Base-by-base conservation (phyloP, 2,329 filamentous ascomycete genomes). In the Podosphaera fusca region DNA sequence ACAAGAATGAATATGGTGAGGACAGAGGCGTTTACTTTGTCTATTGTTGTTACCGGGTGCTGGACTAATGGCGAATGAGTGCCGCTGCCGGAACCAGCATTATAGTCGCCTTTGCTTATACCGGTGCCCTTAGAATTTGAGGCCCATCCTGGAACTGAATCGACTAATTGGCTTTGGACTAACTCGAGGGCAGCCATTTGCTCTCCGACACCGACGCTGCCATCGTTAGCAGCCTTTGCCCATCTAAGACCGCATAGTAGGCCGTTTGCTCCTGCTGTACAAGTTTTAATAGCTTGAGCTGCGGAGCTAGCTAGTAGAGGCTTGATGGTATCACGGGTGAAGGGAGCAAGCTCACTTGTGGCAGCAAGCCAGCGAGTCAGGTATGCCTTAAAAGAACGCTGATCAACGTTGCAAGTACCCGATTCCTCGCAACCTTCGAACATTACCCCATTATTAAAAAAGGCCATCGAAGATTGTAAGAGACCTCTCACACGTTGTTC, bases 11-110 rank as follows among this genome's bases (percentile, higher is more conserved):
- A 35, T 1, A 77, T 67, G 0, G 84, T 89, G 51, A 80, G 61
- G 59, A 88, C 76, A 10, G 77, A 78, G 36, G 84, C 85, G 8
- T 84, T 86, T 3, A 78, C 82, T 61, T 72, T 77, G 65, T 88
- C 84, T 5, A 73, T 81, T 0, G 73, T 73, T 0, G 67, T 70
- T 4, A 69, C 65, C 4, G 65, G 58, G 9, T 36, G 29, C n/a
- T 9, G 7, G 29, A 31, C 29, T 4, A 45, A 7, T 35, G 51
- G 9, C 3, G 50, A 46, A 29, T 55, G 38, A 10, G 31, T 54
- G 9, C 21, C 52, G n/a, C 36, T 54, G 30, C 50, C 56, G 8
- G 56, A 36, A 31, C 35, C 56, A 55, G 40, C 52, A 30, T 57
- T 55, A 8, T n/a, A 29, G 30, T 54, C 21, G 21, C 69, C 74